Evolutionary conservation across 768 basidiomycete species (phyloP).

Genomic region (Leccinellum albellum): DNA sequence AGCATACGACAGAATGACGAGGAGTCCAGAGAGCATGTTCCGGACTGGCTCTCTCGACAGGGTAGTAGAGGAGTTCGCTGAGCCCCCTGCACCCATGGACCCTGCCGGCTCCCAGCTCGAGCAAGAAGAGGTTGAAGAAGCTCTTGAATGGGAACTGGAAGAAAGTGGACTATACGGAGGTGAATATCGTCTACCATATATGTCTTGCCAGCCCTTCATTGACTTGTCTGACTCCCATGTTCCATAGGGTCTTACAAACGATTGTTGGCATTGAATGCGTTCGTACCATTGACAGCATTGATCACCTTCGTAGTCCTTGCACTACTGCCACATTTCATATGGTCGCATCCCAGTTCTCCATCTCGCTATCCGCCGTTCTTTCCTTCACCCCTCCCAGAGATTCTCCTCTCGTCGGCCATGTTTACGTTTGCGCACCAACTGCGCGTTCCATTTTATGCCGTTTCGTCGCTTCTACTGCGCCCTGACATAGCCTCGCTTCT

Average conservation of each 20-base stretch:
- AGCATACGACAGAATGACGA: conserved; percentile 20
- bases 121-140: conserved; percentile 38
- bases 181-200: conserved; percentile 23
- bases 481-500: conserved; percentile 32
- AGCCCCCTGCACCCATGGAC: conserved; percentile 4
- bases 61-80: conserved; percentile 37
- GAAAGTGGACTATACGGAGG: conserved; percentile 50
- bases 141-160: conserved; percentile 44
- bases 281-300: conserved; percentile 55
- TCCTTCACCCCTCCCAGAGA: conserved; percentile 62
- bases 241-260: conserved; percentile 59
- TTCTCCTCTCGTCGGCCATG: conserved; percentile 56
- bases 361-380: conserved; percentile 48
- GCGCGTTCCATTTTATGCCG: conserved; percentile 30
- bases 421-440: conserved; percentile 36
- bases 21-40: conserved; percentile 36
- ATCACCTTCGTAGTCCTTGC: conserved; percentile 50
- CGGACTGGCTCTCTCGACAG: conserved; percentile 28
- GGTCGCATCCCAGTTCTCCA: conserved; percentile 35
- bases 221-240: not conserved
- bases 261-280: conserved; percentile 51
- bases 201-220: not conserved
- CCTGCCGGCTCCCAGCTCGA: conserved; percentile 17
- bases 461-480: conserved; percentile 33
- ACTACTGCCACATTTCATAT: conserved; percentile 45